Conservation (phyloP, 495 filamentous ascomycete species). For the Neurospora sublineolata region DNA sequence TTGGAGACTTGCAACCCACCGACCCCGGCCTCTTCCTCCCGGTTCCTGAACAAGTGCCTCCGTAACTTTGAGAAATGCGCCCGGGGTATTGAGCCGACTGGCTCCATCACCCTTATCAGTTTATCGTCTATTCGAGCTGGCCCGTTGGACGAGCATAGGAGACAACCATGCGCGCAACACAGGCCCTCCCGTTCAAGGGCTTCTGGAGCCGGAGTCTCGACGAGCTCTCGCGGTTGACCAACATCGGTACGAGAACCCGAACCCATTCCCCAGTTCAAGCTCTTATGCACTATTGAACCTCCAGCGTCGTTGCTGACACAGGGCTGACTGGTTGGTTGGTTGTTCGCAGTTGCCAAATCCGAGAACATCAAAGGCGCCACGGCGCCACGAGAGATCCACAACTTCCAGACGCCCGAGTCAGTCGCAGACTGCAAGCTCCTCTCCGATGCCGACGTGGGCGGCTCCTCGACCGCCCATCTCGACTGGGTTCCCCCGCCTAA, state of each 20-base stretch:
- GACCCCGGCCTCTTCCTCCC: background rate
- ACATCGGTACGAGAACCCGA: conserved; percentile 25
- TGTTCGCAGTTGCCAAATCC: conserved; percentile 26
- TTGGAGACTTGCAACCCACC: background rate
- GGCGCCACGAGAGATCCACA: conserved; percentile 46
- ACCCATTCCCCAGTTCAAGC: background rate
- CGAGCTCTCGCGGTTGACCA: conserved; percentile 34
- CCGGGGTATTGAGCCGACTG: conserved; percentile 5
- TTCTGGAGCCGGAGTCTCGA: conserved; percentile 35
- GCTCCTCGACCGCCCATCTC: conserved; percentile 62
- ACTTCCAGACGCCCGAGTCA: conserved; percentile 53
- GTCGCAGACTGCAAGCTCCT: conserved; percentile 66
- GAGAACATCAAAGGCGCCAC: conserved; percentile 46
- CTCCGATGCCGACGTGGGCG: conserved; percentile 77
- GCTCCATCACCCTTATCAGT: conserved; percentile 6
- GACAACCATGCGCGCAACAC: conserved; percentile 30
- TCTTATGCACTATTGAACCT: background rate
- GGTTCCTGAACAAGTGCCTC: background rate
- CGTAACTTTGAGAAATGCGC: conserved; percentile 2
- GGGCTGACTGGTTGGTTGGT: background rate
- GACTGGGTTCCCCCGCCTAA: conserved; percentile 52
- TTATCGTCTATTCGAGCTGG: background rate
- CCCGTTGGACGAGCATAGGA: background rate
- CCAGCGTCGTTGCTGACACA: background rate
- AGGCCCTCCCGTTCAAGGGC: conserved; percentile 27